Conservation (phyloP, 208 protist species). For the Acanthamoeba lenticulata region DNA sequence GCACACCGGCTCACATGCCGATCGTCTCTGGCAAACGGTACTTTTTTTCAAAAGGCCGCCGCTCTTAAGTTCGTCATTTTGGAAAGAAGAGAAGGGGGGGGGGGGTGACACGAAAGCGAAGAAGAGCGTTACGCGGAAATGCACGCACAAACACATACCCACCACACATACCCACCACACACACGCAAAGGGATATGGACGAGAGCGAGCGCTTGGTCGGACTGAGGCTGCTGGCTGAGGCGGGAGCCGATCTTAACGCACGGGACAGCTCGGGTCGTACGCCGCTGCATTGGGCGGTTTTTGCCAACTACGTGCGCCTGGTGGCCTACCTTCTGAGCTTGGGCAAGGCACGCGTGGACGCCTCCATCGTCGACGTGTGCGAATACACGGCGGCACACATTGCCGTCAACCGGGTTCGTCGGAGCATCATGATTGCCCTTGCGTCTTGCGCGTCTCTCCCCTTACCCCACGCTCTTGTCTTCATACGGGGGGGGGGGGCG, state of each 20-base stretch:
- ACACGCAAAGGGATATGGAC: background rate
- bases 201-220: background rate
- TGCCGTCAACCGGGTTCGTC: background rate
- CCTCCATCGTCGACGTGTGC: conserved; percentile 10
- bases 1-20: background rate
- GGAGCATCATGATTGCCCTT: too few species aligned
- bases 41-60: too few species aligned
- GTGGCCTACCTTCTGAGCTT: background rate
- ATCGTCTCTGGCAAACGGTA: conserved; percentile 8
- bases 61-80: too few species aligned
- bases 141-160: background rate
- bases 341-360: background rate
- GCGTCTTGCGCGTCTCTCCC: too few species aligned
- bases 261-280: conserved; percentile 12
- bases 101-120: too few species aligned
- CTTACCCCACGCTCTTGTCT: background rate
- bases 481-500: too few species aligned
- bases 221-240: conserved; percentile 21
- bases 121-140: background rate
- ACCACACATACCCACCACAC: background rate
- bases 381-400: conserved; percentile 18
- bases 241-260: conserved; percentile 21
- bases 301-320: background rate
- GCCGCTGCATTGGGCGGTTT: conserved; percentile 13
- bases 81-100: too few species aligned